Conservation (phyloP, 2,329 filamentous ascomycete genomes). For the Diaporthe ampelina region DNA sequence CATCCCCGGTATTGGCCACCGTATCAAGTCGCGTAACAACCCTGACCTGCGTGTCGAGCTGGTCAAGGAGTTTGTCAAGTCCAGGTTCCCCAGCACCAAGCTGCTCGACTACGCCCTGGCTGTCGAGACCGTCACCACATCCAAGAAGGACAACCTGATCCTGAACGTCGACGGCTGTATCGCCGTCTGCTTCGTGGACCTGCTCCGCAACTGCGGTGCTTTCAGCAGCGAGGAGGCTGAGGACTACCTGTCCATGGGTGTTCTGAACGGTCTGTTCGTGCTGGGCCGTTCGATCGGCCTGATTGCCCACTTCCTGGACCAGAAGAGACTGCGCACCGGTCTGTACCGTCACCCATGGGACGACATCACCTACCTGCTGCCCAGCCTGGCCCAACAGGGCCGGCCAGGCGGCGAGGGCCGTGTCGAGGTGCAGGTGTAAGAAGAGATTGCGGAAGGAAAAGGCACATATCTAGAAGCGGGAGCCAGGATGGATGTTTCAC, state of each 20-base stretch:
- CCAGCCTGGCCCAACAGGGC: slow-evolving; percentile 79
- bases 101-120: slow-evolving; percentile 98
- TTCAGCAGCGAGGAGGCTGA: slow-evolving; percentile 97
- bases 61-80: slow-evolving; percentile 98
- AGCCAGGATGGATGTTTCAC: slow-evolving; percentile 33
- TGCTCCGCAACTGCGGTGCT: slow-evolving; percentile 97
- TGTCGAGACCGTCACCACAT: slow-evolving; percentile 97
- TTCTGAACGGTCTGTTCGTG: slow-evolving; percentile 99
- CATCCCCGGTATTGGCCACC: slow-evolving; percentile 98
- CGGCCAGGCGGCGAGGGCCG: slow-evolving; percentile 84
- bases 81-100: slow-evolving; percentile 98
- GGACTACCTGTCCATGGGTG: slow-evolving; percentile 99
- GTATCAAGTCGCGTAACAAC: slow-evolving; percentile 99
- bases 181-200: slow-evolving; percentile 98
- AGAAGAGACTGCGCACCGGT: slow-evolving; percentile 98
- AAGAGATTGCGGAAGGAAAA: slow-evolving; percentile 33
- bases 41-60: slow-evolving; percentile 99
- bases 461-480: slow-evolving; percentile 38
- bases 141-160: slow-evolving; percentile 99
- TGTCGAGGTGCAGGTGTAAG: slow-evolving; percentile 87
- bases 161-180: slow-evolving; percentile 99
- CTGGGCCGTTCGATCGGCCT: slow-evolving; percentile 97
- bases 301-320: slow-evolving; percentile 99
- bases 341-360: slow-evolving; percentile 99
- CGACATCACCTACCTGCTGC: slow-evolving; percentile 95